phyloP scores from a whole-genome alignment of 2,329 filamentous ascomycete genomes.

The Cytospora piceae region DNA sequence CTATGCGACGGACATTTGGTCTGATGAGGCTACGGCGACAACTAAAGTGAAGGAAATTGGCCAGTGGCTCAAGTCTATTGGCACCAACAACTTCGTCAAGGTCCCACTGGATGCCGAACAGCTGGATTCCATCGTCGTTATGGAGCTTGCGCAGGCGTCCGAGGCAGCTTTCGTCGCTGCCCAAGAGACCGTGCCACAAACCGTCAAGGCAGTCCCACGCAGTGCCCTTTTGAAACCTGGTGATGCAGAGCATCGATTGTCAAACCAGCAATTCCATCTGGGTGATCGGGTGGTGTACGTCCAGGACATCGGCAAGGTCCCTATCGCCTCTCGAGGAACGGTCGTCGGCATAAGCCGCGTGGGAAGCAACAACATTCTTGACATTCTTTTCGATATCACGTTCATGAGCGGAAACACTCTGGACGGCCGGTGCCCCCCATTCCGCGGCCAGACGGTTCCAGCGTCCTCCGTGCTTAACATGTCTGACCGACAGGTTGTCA shows the following conservation, averaged over 20 bases:
- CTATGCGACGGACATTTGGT: conserved; percentile 84
- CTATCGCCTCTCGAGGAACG: conserved; percentile 87
- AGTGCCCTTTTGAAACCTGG: conserved; percentile 88
- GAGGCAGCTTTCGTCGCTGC: conserved; percentile 56
- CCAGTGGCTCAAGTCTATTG: conserved; percentile 87
- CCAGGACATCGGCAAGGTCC: conserved; percentile 90
- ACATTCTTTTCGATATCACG: conserved; percentile 89
- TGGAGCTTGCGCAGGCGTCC: conserved; percentile 75
- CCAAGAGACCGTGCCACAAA: conserved; percentile 34
- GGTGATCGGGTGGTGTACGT: conserved; percentile 94
- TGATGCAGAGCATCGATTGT: conserved; percentile 91
- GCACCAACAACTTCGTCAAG: conserved; percentile 89
- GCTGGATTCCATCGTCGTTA: conserved; percentile 88
- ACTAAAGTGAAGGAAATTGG: conserved; percentile 90
- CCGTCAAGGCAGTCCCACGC: conserved; percentile 76
- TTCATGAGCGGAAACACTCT: conserved; percentile 98
- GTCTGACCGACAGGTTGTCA: conserved; percentile 78
- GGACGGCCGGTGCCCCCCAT: conserved; percentile 85
- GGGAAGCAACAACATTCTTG: conserved; percentile 77
- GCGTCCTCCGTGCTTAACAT: conserved; percentile 89
- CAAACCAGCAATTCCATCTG: conserved; percentile 79
- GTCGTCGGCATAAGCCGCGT: conserved; percentile 95
- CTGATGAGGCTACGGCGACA: conserved; percentile 70
- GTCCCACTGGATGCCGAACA: conserved; percentile 98
- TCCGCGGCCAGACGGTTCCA: conserved; percentile 91